Percentiles rank a stretch among this genome's conserved stretches.
phyloP scores from a whole-genome alignment of 768 basidiomycete genomes.

The Macrolepiota fuliginosa region DNA sequence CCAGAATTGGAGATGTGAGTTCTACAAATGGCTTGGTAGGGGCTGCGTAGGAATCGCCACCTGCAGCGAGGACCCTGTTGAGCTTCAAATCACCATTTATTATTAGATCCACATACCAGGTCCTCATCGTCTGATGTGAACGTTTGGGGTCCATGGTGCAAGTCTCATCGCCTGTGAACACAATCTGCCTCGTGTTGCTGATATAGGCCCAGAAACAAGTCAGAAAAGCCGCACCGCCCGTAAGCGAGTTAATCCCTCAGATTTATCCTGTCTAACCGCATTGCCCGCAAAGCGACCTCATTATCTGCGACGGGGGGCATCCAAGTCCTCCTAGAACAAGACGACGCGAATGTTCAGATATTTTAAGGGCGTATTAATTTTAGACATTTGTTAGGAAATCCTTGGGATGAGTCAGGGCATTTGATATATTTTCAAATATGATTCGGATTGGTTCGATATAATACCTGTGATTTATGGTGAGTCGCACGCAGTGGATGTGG shows the following conservation, averaged over 20 bases:
- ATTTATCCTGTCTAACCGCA: constrained; percentile 1
- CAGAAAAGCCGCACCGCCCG: constrained; percentile 9
- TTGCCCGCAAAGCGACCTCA: constrained; percentile 88
- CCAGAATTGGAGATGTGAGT: constrained; percentile 95
- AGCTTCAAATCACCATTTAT: constrained; percentile 35
- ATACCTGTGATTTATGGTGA: no score
- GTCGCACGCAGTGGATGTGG: no score
- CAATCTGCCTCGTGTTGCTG: not conserved
- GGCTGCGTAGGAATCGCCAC: constrained; percentile 46
- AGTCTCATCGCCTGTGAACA: constrained; percentile 20
- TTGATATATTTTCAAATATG: no score
- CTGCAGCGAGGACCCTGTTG: constrained; percentile 45
- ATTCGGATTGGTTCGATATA: no score
- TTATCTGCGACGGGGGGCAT: constrained; percentile 98
- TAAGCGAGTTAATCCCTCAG: not conserved
- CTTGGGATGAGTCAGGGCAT: not conserved
- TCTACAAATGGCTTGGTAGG: constrained; percentile 84
- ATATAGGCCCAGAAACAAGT: constrained; percentile 3
- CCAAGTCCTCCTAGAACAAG: constrained; percentile 88
- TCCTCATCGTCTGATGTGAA: constrained; percentile 95
- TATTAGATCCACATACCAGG: constrained; percentile 68
- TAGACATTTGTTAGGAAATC: constrained; percentile 73
- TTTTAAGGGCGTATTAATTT: constrained; percentile 80
- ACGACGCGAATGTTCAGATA: constrained; percentile 84
- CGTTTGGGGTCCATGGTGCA: constrained; percentile 81